Evolutionary conservation across 2,329 filamentous ascomycete genomes (phyloP), one percentile per base, ranked within the genome.

Genomic region (Ophiostoma angusticollis): DNA sequence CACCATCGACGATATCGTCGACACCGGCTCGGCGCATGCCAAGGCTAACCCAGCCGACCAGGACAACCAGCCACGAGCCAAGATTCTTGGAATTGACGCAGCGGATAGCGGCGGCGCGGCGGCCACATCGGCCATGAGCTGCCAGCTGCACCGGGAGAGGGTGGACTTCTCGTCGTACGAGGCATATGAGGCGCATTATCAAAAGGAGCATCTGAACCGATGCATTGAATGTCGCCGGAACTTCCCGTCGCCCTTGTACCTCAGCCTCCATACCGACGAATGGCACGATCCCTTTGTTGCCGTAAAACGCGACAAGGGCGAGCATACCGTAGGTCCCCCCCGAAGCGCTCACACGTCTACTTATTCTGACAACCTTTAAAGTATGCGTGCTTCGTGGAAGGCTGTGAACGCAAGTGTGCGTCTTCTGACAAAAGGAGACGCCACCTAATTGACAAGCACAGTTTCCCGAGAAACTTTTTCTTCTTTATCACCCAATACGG

Each of bases 371-470:
- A 22, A 14, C 11, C 11, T 35, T 6, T 35, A 30, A 30, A 91
- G 77, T 95, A 81, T 59, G 78, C 75, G 5, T 98, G 91, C 61
- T 93, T 96, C 52, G 78, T 95, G 6, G 82, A 94, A 53, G 78
- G 71, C 35, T 98, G 91, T 58, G 84, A 91, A 43, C 74, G 82
- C 48, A 78, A 85, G 55, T 95, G 87, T 61, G 76, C 74, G 40
- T 86, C 83, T 4, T 78, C 81, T 22, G 78, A 84, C 52, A 96
- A 94, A 59, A 74, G 91, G 31, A 72, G 84, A 24, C 74, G 84
- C 56, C 89, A 98, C 64, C 68, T 94, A 48, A 84, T 94, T 49
- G 87, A 94, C 64, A 95, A 94, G 62, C 91, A 98, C 59, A 72
- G 80, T 61, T 98, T 91, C 54, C 89, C 87, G 9, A 77, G 74